Evolutionary conservation across 179 eudicot species (phyloP).

Genomic region (Patellifolia procumbens): DNA sequence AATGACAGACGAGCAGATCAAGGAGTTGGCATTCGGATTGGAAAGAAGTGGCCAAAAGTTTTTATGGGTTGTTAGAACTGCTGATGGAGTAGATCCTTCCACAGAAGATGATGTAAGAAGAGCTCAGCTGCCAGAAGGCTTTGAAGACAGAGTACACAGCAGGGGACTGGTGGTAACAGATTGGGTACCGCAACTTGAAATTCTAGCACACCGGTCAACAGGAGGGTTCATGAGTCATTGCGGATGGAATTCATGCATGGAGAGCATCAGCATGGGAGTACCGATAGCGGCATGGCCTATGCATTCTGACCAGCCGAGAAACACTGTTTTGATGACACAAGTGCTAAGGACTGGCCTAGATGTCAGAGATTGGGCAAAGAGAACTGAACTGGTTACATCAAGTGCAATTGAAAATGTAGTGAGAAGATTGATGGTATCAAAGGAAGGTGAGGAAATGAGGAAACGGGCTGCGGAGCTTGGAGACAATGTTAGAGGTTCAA

Average conservation of each 20-base stretch:
- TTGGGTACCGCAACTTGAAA: conserved; percentile 78
- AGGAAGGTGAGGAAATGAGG: conserved; percentile 55
- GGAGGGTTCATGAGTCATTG: conserved; percentile 88
- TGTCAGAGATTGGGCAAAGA: conserved; percentile 46
- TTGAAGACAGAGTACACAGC: conserved; percentile 48
- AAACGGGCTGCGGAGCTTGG: conserved; percentile 48
- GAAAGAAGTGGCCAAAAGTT: conserved; percentile 55
- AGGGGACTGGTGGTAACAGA: conserved; percentile 57
- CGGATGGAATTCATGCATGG: conserved; percentile 90
- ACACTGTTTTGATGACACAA: conserved; percentile 47
- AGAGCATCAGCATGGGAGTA: conserved; percentile 70
- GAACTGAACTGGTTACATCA: conserved; percentile 36
- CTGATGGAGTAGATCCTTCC: conserved; percentile 46
- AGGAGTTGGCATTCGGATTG: conserved; percentile 54
- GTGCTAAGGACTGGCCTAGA: conserved; percentile 40
- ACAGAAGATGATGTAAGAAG: conserved; percentile 21
- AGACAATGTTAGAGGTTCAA: conserved; percentile 25
- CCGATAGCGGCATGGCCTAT: conserved; percentile 81
- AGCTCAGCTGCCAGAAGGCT: conserved; percentile 47
- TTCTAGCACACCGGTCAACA: conserved; percentile 55
- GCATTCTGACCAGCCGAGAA: conserved; percentile 78
- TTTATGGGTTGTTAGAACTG: conserved; percentile 59
- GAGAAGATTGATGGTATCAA: conserved; percentile 45
- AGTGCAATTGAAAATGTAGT: conserved; percentile 35
- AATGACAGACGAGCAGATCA: conserved; percentile 41